phyloP scores from a whole-genome alignment of 306 rosid genomes.

The Castanea crenata region DNA sequence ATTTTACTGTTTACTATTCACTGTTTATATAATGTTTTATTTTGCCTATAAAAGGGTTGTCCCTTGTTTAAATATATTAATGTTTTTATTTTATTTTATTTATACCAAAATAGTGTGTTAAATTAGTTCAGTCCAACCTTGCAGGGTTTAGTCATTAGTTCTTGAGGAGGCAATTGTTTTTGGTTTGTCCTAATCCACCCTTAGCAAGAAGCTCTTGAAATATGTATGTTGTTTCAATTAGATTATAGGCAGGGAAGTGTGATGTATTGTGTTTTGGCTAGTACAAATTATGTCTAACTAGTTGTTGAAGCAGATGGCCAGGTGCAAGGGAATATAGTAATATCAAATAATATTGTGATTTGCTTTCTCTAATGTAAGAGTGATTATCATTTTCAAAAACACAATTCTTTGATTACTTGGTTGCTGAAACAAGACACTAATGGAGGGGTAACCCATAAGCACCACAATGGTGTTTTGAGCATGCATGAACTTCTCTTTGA shows the following conservation, averaged over 20 bases:
- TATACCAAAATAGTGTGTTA: too few relatives aligned
- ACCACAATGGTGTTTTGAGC: conserved; percentile 53
- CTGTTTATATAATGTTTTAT: too few relatives aligned
- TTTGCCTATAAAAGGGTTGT: too few relatives aligned
- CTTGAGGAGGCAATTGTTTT: neutral
- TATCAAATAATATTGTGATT: neutral
- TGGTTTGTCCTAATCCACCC: neutral
- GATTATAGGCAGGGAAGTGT: neutral
- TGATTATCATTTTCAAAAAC: neutral
- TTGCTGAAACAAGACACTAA: conserved; percentile 45
- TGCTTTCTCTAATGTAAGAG: neutral
- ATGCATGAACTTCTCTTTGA: conserved; percentile 60
- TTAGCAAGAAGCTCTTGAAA: neutral
- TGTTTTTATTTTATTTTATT: too few relatives aligned
- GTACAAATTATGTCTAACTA: too few relatives aligned
- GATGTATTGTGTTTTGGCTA: neutral
- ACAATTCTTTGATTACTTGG: neutral
- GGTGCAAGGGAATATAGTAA: too few relatives aligned
- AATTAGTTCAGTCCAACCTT: neutral
- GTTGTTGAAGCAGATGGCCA: neutral
- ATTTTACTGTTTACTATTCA: too few relatives aligned
- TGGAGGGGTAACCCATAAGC: conserved; percentile 28
- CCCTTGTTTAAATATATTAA: too few relatives aligned
- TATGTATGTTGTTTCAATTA: neutral
- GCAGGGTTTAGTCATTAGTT: neutral